phyloP scores from a whole-genome alignment of 768 basidiomycete species.

The Mycena albidolilacea region DNA sequence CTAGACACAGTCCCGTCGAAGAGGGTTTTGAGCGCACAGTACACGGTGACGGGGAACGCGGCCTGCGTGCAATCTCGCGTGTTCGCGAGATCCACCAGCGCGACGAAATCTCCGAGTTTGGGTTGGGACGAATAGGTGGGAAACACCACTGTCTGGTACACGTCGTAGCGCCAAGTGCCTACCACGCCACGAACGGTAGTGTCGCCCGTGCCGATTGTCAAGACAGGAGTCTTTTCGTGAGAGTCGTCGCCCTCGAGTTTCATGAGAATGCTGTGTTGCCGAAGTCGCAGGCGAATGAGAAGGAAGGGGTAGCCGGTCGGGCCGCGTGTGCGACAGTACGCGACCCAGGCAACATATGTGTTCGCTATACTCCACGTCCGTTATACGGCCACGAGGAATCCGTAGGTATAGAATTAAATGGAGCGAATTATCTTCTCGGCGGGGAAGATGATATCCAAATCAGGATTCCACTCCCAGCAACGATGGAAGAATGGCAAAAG shows the following conservation, averaged over 20 bases:
- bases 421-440: not conserved
- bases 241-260: conserved; percentile 26
- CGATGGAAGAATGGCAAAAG: not conserved
- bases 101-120: conserved; percentile 13
- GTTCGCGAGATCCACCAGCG: conserved; percentile 17
- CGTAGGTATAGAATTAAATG: not conserved
- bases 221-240: not conserved
- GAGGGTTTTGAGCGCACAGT: conserved; percentile 1
- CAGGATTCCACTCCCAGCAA: conserved; percentile 14
- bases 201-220: not conserved
- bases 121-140: not conserved
- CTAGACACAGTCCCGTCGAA: conserved; percentile 1
- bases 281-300: not conserved
- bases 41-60: conserved; percentile 11
- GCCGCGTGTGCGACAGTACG: conserved; percentile 25
- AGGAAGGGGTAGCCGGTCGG: conserved; percentile 23
- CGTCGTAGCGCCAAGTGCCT: conserved; percentile 24
- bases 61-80: conserved; percentile 5
- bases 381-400: not conserved
- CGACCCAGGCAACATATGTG: not conserved
- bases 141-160: conserved; percentile 16
- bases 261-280: not conserved
- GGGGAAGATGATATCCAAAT: conserved; percentile 9
- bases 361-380: not conserved
- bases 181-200: not conserved